Evolutionary conservation across 768 basidiomycete species (phyloP).

Genomic region (Trametes villosa): DNA sequence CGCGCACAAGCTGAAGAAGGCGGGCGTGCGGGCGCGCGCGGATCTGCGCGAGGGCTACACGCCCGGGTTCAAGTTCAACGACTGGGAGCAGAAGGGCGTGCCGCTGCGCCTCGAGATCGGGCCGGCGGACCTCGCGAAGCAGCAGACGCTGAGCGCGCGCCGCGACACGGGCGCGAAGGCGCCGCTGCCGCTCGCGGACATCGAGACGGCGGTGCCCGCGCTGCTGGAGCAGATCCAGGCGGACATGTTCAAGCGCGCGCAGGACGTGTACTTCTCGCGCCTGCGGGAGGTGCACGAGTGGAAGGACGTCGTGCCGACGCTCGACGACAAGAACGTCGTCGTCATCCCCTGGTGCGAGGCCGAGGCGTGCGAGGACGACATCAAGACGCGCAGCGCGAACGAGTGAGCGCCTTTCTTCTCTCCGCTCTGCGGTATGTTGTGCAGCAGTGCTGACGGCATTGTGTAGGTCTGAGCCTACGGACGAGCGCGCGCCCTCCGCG

Average conservation of each 20-base stretch:
- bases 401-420: constrained; percentile 55
- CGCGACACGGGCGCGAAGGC: constrained; percentile 74
- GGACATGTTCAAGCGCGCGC: constrained; percentile 86
- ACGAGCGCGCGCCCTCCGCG: constrained; percentile 95
- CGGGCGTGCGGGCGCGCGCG: constrained; percentile 81
- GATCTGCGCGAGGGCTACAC: constrained; percentile 96
- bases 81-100: constrained; percentile 99
- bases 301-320: constrained; percentile 90
- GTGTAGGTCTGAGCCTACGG: constrained; percentile 77
- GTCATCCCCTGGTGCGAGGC: constrained; percentile 97
- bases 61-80: constrained; percentile 98
- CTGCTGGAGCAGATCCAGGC: constrained; percentile 86
- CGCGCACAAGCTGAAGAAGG: constrained; percentile 70
- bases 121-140: constrained; percentile 85
- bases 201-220: constrained; percentile 53
- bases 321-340: constrained; percentile 86
- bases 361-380: constrained; percentile 93
- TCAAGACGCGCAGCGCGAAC: constrained; percentile 91
- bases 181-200: constrained; percentile 53
- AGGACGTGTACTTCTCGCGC: constrained; percentile 69
- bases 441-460: neutral
- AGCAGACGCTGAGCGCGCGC: constrained; percentile 82
- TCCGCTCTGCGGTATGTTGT: constrained; percentile 1
- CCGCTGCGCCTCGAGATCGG: constrained; percentile 97
- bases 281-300: constrained; percentile 79